Evolutionary conservation across 225 moss, liverwort and hornwort species (phyloP), one percentile per base, ranked within the genome.

Genomic region (Takakia lepidozioides): DNA sequence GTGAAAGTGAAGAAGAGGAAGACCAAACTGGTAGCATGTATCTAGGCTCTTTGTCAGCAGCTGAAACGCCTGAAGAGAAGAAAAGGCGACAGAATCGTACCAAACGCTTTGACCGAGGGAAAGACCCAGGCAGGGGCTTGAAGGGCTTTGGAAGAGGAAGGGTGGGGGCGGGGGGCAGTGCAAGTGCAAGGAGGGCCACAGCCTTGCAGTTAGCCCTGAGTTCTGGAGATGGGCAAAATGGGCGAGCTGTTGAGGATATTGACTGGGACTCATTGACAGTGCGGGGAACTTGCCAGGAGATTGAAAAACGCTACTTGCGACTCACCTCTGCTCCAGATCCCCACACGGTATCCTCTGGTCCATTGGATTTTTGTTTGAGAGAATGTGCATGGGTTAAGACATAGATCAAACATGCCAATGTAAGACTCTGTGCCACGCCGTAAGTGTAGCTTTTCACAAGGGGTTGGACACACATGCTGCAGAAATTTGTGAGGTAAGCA

Each of bases 231-330:
- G 58, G 75, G 13, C 79, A 74, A 51, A 87, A 81, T 14, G 98
- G 91, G 14, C 71, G 69, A 1, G 78, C 91, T 15, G 98, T 98
- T 52, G 98, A 98, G 69, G 98, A 98, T 58, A 87, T 98, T 43
- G 91, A 87, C 56, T 98, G 98, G 98, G 98, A 98, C 63, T 85
- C 91, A 25, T 47, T 98, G 66, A 98, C 98, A 32, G 81, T 98
- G 40, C 82, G 81, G 32, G 98, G 98, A 29, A 87, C 83, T 0
- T 91, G 77, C 17, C 85, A 78, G 40, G 98, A 98, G 71, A 78
- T 91, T 73, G 98, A 91, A 69, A 98, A 98, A 42, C 80, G 87
- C 43, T 98, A 98, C 49, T 46, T 98, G 37, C 71, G 98, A 49
- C 74, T 98, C 25, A 98, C 91, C 2, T 98, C 98, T 54, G 98